Percentiles rank a stretch among this genome's conserved stretches.
phyloP scores from a whole-genome alignment of 2,329 filamentous ascomycete genomes.

The Orbilia ellipsospora region DNA sequence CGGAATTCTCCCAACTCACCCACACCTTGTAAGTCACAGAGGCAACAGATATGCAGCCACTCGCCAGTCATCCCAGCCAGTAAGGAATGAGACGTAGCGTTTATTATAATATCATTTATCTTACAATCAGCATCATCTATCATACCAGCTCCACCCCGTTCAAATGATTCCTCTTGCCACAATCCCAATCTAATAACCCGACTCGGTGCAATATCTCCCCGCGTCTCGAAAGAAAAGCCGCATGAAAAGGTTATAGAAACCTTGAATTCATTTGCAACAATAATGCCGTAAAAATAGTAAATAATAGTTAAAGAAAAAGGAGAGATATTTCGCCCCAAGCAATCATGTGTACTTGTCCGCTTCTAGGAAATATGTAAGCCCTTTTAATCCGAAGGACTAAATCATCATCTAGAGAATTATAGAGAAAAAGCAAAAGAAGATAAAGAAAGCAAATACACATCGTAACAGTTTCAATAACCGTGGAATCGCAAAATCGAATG shows the following conservation, averaged over 20 bases:
- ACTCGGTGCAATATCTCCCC: constrained; percentile 19
- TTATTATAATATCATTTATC: constrained; percentile 1
- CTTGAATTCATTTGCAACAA: too few relatives aligned
- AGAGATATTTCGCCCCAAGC: constrained; percentile 41
- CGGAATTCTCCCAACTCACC: not conserved
- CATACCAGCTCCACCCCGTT: not conserved
- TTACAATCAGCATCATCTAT: constrained; percentile 7
- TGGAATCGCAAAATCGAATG: too few relatives aligned
- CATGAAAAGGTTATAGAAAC: too few relatives aligned
- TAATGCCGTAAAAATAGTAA: too few relatives aligned
- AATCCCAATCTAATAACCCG: not conserved
- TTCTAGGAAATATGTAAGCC: constrained; percentile 55
- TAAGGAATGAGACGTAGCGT: not conserved
- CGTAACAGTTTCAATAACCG: too few relatives aligned
- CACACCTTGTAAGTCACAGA: not conserved
- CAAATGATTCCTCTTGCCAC: constrained; percentile 4
- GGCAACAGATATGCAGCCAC: not conserved
- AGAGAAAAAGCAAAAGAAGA: constrained; percentile 48
- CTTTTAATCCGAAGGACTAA: constrained; percentile 56
- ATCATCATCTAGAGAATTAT: too few relatives aligned
- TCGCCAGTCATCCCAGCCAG: not conserved
- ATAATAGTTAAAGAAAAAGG: constrained; percentile 29
- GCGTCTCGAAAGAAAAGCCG: not conserved
- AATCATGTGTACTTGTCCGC: constrained; percentile 57
- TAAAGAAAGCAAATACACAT: constrained; percentile 57